Base-by-base conservation (phyloP, 768 basidiomycete genomes). In the Cystobasidium ongulense region DNA sequence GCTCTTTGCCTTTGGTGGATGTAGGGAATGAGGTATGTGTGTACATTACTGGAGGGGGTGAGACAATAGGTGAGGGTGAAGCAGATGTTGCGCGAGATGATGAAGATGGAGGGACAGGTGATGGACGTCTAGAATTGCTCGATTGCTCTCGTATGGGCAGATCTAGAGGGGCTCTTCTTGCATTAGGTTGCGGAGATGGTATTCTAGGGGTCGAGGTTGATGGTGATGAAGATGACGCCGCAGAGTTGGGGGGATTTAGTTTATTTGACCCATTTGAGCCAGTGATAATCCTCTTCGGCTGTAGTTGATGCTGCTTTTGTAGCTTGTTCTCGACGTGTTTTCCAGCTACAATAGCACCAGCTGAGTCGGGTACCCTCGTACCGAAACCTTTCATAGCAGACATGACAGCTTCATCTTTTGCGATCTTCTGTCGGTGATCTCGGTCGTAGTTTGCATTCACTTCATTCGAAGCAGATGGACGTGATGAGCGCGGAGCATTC, bases 371-470 rank as follows among this genome's bases (percentile, higher is more conserved):
- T 7, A 61, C 31, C 25, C 63, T 33, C 18, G 27, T 41, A 41
- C 63, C 63, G 63, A 65, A 65, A 27, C 63, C 63, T 43, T 65
- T 65, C 63, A 65, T 65, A 27, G 63, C 63, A 13, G 63, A 5
- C 39, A 65, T 36, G 36, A 41, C 7, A 18, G 63, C 63, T 36
- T 65, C 33, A 25, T 65, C 63, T 38, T 25, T 11, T 13, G 27
- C 23, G 63, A 35, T 27, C 35, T 33, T 65, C 41, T 29, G 35
- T 2, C 27, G 63, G 15, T 43, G 63, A n/a, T 61, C 31, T 61
- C 57, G 7, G 5, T 38, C 36, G 11, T 15, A 15, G 15, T 61
- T 38, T 25, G 15, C 21, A 23, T 29, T 61, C 31, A n/a, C 36
- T 27, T 33, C 59, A 27, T 7, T 17, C 23, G 36, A 7, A 25